phyloP scores from a whole-genome alignment of 129 eudicot species.

The Arctium minus region DNA sequence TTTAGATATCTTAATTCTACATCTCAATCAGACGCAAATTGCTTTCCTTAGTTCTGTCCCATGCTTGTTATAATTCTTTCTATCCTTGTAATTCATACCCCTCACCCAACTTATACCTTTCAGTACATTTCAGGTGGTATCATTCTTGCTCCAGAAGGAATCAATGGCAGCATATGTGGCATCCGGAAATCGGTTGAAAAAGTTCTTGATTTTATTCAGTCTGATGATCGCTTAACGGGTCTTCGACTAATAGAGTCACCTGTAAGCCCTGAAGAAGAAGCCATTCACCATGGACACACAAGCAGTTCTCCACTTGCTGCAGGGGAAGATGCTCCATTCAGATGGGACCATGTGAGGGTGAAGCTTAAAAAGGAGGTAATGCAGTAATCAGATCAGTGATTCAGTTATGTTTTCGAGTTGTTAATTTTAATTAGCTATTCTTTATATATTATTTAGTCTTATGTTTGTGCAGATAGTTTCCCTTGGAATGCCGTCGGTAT shows the following conservation, averaged over 20 bases:
- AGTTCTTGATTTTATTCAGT: constrained; percentile 68
- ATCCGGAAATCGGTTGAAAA: constrained; percentile 73
- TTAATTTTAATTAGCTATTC: neutral
- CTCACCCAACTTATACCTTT: constrained; percentile 65
- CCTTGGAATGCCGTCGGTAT: constrained; percentile 90
- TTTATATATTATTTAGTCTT: neutral
- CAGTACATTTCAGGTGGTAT: constrained; percentile 99
- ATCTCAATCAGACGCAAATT: neutral
- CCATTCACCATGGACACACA: constrained; percentile 91
- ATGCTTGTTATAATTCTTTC: neutral
- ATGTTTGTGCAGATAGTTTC: constrained; percentile 71
- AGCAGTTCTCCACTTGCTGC: constrained; percentile 92
- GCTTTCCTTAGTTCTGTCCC: neutral
- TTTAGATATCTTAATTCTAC: neutral
- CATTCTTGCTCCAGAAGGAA: constrained; percentile 96
- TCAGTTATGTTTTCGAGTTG: neutral
- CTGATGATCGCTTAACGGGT: constrained; percentile 75
- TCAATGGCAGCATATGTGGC: constrained; percentile 98
- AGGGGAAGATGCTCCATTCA: constrained; percentile 95
- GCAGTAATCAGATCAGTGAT: neutral
- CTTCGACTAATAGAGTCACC: constrained; percentile 88
- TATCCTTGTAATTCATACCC: constrained; percentile 26
- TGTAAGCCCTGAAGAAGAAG: constrained; percentile 97
- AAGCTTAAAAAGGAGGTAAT: constrained; percentile 89
- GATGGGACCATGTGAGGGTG: constrained; percentile 99